Percentiles rank a stretch among this genome's conserved stretches.
Evolutionary conservation across 371 early-diverging fungal species (phyloP).

Genomic region (Mucor indicus): DNA sequence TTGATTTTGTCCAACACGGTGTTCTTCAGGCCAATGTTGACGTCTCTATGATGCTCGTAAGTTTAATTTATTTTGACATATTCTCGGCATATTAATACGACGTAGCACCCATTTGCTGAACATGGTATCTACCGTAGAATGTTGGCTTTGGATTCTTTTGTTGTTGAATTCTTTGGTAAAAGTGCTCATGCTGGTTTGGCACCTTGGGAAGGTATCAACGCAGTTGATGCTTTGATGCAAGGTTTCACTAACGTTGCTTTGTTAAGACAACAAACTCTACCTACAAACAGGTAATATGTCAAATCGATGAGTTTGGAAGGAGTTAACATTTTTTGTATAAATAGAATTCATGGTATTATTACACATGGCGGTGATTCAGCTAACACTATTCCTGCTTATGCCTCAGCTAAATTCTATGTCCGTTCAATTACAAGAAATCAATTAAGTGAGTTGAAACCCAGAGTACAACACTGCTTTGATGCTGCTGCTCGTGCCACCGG

Average conservation of each 20-base stretch:
- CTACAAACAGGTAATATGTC: slow-evolving; percentile 38
- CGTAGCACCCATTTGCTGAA: slow-evolving; percentile 31
- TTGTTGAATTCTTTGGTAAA: slow-evolving; percentile 61
- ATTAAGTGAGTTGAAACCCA: slow-evolving; percentile 42
- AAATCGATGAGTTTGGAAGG: background rate
- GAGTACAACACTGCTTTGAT: slow-evolving; percentile 56
- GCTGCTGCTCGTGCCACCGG: slow-evolving; percentile 69
- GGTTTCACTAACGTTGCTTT: slow-evolving; percentile 59
- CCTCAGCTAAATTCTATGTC: slow-evolving; percentile 50
- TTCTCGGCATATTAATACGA: background rate
- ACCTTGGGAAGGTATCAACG: slow-evolving; percentile 71
- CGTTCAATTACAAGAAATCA: slow-evolving; percentile 52
- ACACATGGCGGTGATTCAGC: slow-evolving; percentile 60
- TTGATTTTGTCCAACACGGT: slow-evolving; percentile 57
- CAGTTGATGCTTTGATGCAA: slow-evolving; percentile 66
- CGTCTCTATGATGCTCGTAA: slow-evolving; percentile 72
- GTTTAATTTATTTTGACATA: slow-evolving; percentile 1
- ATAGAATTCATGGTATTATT: slow-evolving; percentile 73
- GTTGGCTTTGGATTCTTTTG: slow-evolving; percentile 42
- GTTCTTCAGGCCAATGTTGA: slow-evolving; percentile 60
- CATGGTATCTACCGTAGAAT: slow-evolving; percentile 25
- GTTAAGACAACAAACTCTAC: slow-evolving; percentile 69
- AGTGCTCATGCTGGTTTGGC: slow-evolving; percentile 58
- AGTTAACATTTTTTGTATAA: background rate
- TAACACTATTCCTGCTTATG: slow-evolving; percentile 60